These are phyloP conservation scores for Trametes sanguinea DNA, from an alignment of 768 basidiomycete genomes.

Conservation along the genomic window DNA sequence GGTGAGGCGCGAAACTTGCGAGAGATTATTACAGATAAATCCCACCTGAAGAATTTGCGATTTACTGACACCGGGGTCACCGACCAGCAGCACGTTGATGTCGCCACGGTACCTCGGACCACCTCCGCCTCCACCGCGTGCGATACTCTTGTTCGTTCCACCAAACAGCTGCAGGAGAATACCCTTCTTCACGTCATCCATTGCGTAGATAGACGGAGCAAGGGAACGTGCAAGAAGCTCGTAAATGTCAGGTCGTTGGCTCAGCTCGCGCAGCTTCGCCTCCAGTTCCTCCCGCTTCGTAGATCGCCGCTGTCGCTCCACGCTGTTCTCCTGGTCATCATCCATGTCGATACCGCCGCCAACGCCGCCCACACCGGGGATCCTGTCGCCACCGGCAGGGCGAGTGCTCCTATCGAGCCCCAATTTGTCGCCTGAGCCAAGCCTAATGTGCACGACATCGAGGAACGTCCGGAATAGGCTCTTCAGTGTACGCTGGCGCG, in stretches of 20 bases:
- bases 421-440: slow-evolving; percentile 64
- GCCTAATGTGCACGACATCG: slow-evolving; percentile 89
- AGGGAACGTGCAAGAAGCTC: slow-evolving; percentile 81
- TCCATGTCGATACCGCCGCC: slow-evolving; percentile 56
- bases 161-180: slow-evolving; percentile 95
- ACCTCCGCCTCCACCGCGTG: slow-evolving; percentile 90
- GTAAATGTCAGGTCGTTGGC: slow-evolving; percentile 79
- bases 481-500: slow-evolving; percentile 87
- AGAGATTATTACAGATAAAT: background rate
- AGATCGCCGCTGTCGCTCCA: slow-evolving; percentile 44
- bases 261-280: slow-evolving; percentile 71
- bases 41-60: slow-evolving; percentile 84
- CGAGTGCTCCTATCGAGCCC: slow-evolving; percentile 82
- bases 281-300: slow-evolving; percentile 70
- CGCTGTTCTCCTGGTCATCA: slow-evolving; percentile 54
- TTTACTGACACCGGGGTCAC: slow-evolving; percentile 97
- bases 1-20: background rate
- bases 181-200: slow-evolving; percentile 99
- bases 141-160: slow-evolving; percentile 95
- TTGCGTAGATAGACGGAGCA: slow-evolving; percentile 95
- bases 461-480: slow-evolving; percentile 97
- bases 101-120: slow-evolving; percentile 97
- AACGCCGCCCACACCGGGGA: slow-evolving; percentile 68
- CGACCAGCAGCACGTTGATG: slow-evolving; percentile 96
- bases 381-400: slow-evolving; percentile 63